Conservation (phyloP, 164 flowering plant genomes). For the Umbellularia californica region DNA sequence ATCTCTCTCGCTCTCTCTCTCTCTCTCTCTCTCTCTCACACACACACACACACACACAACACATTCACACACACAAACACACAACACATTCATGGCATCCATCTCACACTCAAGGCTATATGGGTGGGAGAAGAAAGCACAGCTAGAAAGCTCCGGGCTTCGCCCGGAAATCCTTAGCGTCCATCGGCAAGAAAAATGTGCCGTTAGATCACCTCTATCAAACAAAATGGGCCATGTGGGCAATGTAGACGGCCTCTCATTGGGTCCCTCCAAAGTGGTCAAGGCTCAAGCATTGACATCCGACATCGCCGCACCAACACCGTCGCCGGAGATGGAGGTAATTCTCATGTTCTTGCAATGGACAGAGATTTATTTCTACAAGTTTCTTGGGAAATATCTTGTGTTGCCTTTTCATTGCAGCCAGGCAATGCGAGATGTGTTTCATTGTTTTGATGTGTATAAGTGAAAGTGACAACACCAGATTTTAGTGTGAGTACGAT, state of each 20-base stretch:
- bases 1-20: background rate
- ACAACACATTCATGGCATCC: conserved; percentile 16
- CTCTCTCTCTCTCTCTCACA: background rate
- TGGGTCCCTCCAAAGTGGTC: background rate
- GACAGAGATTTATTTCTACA: background rate
- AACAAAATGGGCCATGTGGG: background rate
- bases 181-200: background rate
- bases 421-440: background rate
- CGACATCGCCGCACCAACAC: background rate
- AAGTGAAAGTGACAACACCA: background rate
- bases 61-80: too few relatives aligned
- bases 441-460: background rate
- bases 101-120: conserved; percentile 12
- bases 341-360: background rate
- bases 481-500: background rate
- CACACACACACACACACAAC: too few relatives aligned
- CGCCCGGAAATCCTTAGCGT: background rate
- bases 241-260: background rate
- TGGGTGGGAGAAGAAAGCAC: conserved; percentile 12
- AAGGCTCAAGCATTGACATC: conserved; percentile 1
- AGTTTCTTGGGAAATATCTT: background rate
- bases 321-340: background rate
- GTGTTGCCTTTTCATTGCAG: background rate
- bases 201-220: background rate
- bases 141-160: conserved; percentile 5